A percentile compares a stretch with the other conserved stretches of the same genome.
These are phyloP conservation scores for Rhizopus microsporus DNA, from an alignment of 371 early-diverging fungal species.

Conservation along the genomic window DNA sequence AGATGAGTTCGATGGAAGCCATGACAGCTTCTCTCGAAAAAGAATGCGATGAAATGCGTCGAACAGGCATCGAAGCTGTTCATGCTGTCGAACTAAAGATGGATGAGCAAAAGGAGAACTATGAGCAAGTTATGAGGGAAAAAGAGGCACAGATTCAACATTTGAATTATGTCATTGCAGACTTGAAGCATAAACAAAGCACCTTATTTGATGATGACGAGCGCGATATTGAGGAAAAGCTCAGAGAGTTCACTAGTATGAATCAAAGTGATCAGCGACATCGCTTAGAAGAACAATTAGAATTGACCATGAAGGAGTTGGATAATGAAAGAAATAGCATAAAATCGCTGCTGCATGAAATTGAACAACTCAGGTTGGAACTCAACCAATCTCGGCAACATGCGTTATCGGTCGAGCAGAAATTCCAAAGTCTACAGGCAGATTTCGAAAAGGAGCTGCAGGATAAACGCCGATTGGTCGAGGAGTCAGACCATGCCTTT, in stretches of 20 bases:
- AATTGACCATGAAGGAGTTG: conserved; percentile 35
- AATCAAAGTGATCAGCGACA: conserved; percentile 35
- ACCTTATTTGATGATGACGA: conserved; percentile 30
- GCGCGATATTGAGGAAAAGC: conserved; percentile 13
- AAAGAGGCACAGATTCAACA: conserved; percentile 27
- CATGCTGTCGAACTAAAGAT: conserved; percentile 37
- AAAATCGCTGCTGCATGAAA: conserved; percentile 12
- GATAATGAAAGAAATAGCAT: conserved; percentile 28
- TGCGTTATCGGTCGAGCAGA: conserved; percentile 19
- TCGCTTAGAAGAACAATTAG: conserved; percentile 44
- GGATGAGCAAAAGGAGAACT: conserved; percentile 22
- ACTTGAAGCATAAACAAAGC: conserved; percentile 30
- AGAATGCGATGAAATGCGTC: conserved; percentile 43
- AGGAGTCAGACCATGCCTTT: conserved; percentile 45
- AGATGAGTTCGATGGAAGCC: conserved; percentile 25
- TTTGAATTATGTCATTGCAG: conserved; percentile 27
- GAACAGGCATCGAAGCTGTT: conserved; percentile 38
- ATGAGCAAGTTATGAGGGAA: conserved; percentile 14
- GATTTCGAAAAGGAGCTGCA: conserved; percentile 38
- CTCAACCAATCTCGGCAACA: conserved; percentile 24
- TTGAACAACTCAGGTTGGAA: conserved; percentile 24
- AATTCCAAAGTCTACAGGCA: conserved; percentile 21
- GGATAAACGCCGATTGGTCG: conserved; percentile 44
- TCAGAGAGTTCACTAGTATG: background rate
- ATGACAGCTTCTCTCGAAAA: conserved; percentile 38